phyloP scores from a whole-genome alignment of 2,329 filamentous ascomycete species.

The Neopestalotiopsis sp. region DNA sequence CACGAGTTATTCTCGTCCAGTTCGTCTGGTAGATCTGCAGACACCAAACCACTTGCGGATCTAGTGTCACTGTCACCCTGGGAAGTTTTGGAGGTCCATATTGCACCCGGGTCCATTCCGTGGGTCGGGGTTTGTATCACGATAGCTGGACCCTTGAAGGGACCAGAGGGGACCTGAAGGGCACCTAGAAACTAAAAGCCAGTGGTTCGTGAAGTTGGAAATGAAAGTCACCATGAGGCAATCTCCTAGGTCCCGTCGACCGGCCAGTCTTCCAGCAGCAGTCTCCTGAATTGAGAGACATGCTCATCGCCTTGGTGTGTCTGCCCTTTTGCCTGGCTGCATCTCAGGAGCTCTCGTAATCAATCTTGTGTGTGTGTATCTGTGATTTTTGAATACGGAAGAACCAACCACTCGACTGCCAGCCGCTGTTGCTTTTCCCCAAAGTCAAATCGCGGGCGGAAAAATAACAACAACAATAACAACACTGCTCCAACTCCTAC shows the following conservation, averaged over 20 bases:
- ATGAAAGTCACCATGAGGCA: slow-evolving; percentile 2
- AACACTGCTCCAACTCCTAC: background rate
- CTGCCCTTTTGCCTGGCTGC: background rate
- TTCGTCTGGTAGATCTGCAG: background rate
- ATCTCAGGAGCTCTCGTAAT: background rate
- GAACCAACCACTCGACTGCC: background rate
- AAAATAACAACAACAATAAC: slow-evolving; percentile 4
- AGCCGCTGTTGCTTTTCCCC: slow-evolving; percentile 14
- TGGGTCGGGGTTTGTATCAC: slow-evolving; percentile 2
- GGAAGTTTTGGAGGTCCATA: background rate
- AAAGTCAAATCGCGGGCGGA: slow-evolving; percentile 3
- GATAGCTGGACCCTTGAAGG: background rate
- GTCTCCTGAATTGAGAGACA: background rate
- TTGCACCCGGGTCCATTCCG: background rate
- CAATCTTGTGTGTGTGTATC: background rate
- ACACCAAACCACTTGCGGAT: background rate
- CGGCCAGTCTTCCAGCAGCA: background rate
- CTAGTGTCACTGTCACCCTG: background rate
- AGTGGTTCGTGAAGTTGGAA: slow-evolving; percentile 2
- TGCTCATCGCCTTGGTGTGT: background rate
- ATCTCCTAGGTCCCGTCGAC: background rate
- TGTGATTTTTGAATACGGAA: background rate
- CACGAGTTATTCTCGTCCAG: background rate
- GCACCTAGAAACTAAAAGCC: background rate
- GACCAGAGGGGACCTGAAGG: background rate